A percentile compares a stretch with the other conserved stretches of the same genome.
phyloP scores from a whole-genome alignment of 352 stramenopile genomes.

The Blastocystis sp. region DNA sequence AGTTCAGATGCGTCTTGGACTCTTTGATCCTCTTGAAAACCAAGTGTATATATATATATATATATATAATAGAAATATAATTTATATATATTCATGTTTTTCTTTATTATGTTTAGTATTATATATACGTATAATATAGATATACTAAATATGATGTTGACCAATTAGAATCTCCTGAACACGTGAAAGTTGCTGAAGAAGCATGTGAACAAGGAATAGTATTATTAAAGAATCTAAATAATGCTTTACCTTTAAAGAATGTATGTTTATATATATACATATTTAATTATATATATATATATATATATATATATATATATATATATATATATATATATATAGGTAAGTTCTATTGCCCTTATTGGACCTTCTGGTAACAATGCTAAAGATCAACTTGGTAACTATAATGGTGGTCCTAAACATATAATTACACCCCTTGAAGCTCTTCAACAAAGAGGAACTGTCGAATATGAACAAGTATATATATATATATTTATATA shows the following conservation, averaged over 20 bases:
- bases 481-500: neutral
- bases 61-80: neutral
- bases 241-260: conserved; percentile 50
- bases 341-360: conserved; percentile 47
- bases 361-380: conserved; percentile 57
- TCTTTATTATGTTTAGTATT: too few species aligned
- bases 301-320: too few species aligned
- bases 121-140: neutral
- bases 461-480: neutral
- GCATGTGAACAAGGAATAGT: conserved; percentile 66
- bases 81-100: neutral
- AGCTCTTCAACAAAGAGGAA: conserved; percentile 46
- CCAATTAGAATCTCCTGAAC: conserved; percentile 53
- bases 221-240: conserved; percentile 66
- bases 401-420: conserved; percentile 56
- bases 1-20: conserved; percentile 65
- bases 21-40: conserved; percentile 63
- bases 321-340: conserved; percentile 14
- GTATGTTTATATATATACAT: conserved; percentile 31
- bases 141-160: conserved; percentile 40
- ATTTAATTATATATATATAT: neutral
- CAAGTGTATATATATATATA: conserved; percentile 52
- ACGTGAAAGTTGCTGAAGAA: conserved; percentile 53
- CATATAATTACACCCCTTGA: conserved; percentile 58
- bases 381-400: conserved; percentile 52